Evolutionary conservation across 148 eudicot species (phyloP), one percentile per base, ranked within the genome.

Genomic region (Fallopia convolvulus): DNA sequence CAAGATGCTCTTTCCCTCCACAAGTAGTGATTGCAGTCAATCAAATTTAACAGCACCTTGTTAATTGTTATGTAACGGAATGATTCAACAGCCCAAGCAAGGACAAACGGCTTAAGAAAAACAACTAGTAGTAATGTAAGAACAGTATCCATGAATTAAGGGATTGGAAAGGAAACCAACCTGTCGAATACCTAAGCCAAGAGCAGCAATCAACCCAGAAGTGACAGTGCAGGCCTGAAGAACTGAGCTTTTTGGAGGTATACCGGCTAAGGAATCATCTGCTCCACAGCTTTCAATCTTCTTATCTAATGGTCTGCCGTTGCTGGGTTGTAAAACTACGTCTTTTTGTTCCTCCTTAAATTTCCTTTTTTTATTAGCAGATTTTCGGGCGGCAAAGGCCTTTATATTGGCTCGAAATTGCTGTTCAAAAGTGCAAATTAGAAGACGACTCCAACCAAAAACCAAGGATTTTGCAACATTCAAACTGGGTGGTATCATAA

Each of bases 191-290:
- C 77, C 44, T 78, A 89, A 81, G 40, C 96, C 97, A 60, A 94
- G 74, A 83, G 84, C 90, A 77, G 90, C 92, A 33, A 94, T 90
- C 75, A 89, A 78, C 65, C 86, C 88, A 78, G 97, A 94, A 76
- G 98, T 92, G 78, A 80, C 75, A 81, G 79, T 85, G 83, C 98
- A 94, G 63, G 96, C 96, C 82, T 87, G 92, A 77, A 94, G 91
- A 80, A 94, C 96, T 78, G 80, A 80, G 79, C 80, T 77, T 85
- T 92, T 90, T 10, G 97, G 88, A 76, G 96, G 87, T 30, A 83
- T 68, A 8, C 74, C 30, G 53, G 81, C 77, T 50, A 82, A 74
- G 21, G 86, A 61, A 76, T 70, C 78, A 18, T 72, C 83, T 72
- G 72, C 61, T 41, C 14, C 60, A 73, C 4, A 21, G 77, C 18